phyloP scores from a whole-genome alignment of 495 filamentous ascomycete genomes.

The Parmelia sp. region DNA sequence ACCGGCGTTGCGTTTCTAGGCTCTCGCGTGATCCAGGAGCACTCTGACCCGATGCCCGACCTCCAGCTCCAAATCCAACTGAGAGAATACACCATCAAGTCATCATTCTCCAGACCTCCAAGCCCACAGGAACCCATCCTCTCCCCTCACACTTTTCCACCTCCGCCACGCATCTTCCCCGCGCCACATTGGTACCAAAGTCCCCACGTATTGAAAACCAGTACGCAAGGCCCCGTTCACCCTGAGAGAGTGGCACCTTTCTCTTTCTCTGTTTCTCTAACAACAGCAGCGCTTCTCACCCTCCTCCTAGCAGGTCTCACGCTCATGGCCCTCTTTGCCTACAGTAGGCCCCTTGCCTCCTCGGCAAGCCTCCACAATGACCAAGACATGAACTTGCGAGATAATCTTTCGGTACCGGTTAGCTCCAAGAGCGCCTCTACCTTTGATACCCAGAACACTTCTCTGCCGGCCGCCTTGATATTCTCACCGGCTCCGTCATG shows the following conservation, averaged over 20 bases:
- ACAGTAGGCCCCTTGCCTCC: background rate
- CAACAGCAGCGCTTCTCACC: background rate
- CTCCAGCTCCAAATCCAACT: background rate
- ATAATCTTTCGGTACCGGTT: background rate
- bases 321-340: background rate
- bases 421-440: background rate
- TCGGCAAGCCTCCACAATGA: background rate
- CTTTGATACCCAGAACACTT: background rate
- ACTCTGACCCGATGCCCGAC: background rate
- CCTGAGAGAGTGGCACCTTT: background rate
- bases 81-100: background rate
- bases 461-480: background rate
- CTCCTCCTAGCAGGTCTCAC: background rate
- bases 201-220: background rate
- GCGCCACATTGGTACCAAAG: background rate
- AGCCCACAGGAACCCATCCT: background rate
- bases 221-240: background rate
- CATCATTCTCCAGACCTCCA: background rate
- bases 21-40: background rate
- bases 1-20: background rate
- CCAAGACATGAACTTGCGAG: background rate
- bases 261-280: background rate
- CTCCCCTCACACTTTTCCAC: background rate
- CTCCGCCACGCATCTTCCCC: background rate
- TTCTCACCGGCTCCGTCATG: background rate